These are phyloP conservation scores for Naganishia vishniacii DNA, from an alignment of 768 basidiomycete genomes.

Conservation along the genomic window DNA sequence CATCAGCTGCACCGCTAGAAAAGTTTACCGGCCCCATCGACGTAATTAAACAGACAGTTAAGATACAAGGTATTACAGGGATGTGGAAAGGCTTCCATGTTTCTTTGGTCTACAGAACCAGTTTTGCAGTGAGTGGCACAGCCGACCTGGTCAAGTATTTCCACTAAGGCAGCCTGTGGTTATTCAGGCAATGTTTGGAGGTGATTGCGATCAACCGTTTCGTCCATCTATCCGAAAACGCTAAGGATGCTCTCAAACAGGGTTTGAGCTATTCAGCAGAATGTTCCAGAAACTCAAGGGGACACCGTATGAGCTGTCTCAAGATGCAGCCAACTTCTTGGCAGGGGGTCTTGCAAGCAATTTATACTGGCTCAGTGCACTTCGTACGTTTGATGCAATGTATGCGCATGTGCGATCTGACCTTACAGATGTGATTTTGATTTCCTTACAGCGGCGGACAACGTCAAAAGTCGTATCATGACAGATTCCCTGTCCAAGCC, in stretches of 20 bases:
- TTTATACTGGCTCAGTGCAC: constrained; percentile 42
- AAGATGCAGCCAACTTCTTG: constrained; percentile 45
- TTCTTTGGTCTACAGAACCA: constrained; percentile 65
- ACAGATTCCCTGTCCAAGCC: constrained; percentile 43
- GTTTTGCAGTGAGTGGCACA: constrained; percentile 54
- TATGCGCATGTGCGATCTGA: too few relatives aligned
- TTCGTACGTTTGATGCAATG: constrained; percentile 33
- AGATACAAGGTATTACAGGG: constrained; percentile 60
- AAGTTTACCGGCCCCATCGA: constrained; percentile 35
- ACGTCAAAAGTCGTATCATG: constrained; percentile 62
- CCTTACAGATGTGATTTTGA: too few relatives aligned
- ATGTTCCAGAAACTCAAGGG: constrained; percentile 57
- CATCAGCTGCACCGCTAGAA: constrained; percentile 59
- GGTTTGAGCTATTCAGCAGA: constrained; percentile 59
- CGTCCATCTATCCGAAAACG: background rate
- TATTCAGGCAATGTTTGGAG: constrained; percentile 65
- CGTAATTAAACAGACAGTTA: constrained; percentile 58
- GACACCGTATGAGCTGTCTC: constrained; percentile 58
- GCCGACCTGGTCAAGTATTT: background rate
- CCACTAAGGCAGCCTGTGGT: background rate
- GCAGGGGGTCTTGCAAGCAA: constrained; percentile 49
- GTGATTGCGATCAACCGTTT: constrained; percentile 35
- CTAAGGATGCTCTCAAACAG: constrained; percentile 20
- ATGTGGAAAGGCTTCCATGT: constrained; percentile 72
- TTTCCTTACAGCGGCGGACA: constrained; percentile 69